Percentiles rank a stretch among this genome's conserved stretches.
phyloP scores from a whole-genome alignment of 352 stramenopile species.

The Globisporangium spiculum region DNA sequence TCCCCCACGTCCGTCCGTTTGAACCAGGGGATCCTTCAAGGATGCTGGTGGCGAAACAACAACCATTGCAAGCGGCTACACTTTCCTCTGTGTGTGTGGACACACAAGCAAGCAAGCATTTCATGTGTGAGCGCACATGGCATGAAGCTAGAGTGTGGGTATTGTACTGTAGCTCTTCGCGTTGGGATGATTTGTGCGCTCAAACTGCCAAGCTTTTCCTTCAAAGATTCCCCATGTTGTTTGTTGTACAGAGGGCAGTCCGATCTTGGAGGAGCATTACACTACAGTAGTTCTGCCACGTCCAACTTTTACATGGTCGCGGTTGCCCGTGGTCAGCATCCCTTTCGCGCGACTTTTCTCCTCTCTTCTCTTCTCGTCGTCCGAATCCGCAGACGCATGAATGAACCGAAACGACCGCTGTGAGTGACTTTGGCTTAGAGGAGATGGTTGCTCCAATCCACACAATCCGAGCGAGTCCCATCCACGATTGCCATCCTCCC shows the following conservation, averaged over 20 bases:
- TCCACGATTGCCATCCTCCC: background rate
- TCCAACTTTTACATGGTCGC: constrained; percentile 2
- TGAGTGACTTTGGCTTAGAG: background rate
- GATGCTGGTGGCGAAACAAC: background rate
- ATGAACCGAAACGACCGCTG: background rate
- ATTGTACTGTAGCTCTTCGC: no score
- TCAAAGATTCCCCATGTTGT: background rate
- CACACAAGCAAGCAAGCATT: no score
- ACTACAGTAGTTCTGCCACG: background rate
- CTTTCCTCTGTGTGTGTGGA: background rate
- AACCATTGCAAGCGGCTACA: background rate
- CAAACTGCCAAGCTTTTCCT: background rate
- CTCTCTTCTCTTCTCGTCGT: no score
- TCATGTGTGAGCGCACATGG: no score
- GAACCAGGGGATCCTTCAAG: background rate
- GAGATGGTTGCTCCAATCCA: background rate
- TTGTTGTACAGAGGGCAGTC: background rate
- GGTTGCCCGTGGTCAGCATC: background rate
- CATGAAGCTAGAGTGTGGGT: no score
- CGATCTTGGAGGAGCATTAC: background rate
- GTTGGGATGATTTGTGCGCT: no score
- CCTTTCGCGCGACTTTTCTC: background rate
- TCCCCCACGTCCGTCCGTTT: background rate
- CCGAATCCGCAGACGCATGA: background rate
- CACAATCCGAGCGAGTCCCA: background rate